Conservation (phyloP, 345 rosid species). For the Murraya koenigii region DNA sequence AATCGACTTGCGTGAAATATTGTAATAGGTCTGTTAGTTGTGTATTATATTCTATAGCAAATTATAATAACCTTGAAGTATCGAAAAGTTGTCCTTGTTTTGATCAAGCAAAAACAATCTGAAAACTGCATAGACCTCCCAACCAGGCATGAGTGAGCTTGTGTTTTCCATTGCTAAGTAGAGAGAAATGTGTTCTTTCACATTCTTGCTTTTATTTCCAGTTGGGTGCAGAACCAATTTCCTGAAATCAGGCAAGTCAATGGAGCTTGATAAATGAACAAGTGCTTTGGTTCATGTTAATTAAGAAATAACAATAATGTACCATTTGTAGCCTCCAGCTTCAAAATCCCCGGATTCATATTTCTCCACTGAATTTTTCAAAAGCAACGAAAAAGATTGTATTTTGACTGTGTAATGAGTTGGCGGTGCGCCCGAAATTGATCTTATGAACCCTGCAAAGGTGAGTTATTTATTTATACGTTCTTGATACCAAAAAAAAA, state of each 20-base stretch:
- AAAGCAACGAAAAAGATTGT: conserved; percentile 44
- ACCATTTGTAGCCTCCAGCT: conserved; percentile 84
- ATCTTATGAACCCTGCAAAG: conserved; percentile 36
- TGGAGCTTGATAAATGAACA: background rate
- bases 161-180: conserved; percentile 50
- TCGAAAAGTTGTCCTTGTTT: conserved; percentile 27
- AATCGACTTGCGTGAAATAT: no score
- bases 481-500: background rate
- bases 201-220: conserved; percentile 63
- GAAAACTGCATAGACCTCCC: conserved; percentile 52
- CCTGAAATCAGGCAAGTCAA: conserved; percentile 25
- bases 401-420: conserved; percentile 53
- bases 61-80: conserved; percentile 32
- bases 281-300: background rate
- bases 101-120: conserved; percentile 57
- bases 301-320: conserved; percentile 11
- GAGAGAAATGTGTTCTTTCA: conserved; percentile 48
- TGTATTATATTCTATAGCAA: no score
- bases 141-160: conserved; percentile 37
- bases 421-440: conserved; percentile 50
- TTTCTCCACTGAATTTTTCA: conserved; percentile 41
- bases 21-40: no score
- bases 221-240: conserved; percentile 58
- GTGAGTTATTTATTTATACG: background rate
- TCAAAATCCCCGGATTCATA: conserved; percentile 64